These are phyloP conservation scores for Yamadazyma tumulicola DNA, from an alignment of 805 yeast genomes.

Conservation along the genomic window DNA sequence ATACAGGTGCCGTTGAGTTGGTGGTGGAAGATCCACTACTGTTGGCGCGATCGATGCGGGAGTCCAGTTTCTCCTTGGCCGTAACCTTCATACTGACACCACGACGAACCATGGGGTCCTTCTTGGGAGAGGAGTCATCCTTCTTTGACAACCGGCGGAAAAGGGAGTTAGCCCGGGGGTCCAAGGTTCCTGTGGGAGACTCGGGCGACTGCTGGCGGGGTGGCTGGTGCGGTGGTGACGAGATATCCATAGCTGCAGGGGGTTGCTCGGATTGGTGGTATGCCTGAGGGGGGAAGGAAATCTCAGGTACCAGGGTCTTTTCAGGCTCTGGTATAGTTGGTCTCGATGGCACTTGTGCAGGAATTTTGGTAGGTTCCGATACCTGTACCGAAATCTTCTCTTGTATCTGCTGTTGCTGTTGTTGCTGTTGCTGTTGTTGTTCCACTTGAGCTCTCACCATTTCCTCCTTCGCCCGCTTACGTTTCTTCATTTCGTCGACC, in stretches of 20 bases:
- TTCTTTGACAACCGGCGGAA: slow-evolving; percentile 36
- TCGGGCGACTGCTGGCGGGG: slow-evolving; percentile 1
- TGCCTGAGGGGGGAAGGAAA: slow-evolving; percentile 38
- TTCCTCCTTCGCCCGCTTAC: slow-evolving; percentile 61
- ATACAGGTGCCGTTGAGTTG: slow-evolving; percentile 7
- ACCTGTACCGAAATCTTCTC: background rate
- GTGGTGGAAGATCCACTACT: slow-evolving; percentile 2
- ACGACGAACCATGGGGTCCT: slow-evolving; percentile 51
- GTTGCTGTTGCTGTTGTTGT: slow-evolving; percentile 16
- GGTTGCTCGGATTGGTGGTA: slow-evolving; percentile 15
- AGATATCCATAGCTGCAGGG: slow-evolving; percentile 17
- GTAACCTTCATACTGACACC: slow-evolving; percentile 63
- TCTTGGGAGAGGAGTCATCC: slow-evolving; percentile 15
- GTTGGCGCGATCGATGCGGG: slow-evolving; percentile 9
- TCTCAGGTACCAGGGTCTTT: slow-evolving; percentile 12
- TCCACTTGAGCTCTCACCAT: slow-evolving; percentile 30
- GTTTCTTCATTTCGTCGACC: slow-evolving; percentile 76
- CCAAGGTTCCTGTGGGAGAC: slow-evolving; percentile 26
- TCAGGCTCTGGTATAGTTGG: slow-evolving; percentile 7
- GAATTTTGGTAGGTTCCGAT: background rate
- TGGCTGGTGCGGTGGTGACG: slow-evolving; percentile 16
- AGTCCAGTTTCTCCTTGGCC: slow-evolving; percentile 44
- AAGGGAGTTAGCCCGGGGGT: slow-evolving; percentile 32
- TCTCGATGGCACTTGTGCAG: slow-evolving; percentile 8
- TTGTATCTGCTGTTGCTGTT: slow-evolving; percentile 1